Percentiles rank a stretch among this genome's conserved stretches.
Conservation (phyloP, 208 protist genomes). For the Phytomonas sp. region DNA sequence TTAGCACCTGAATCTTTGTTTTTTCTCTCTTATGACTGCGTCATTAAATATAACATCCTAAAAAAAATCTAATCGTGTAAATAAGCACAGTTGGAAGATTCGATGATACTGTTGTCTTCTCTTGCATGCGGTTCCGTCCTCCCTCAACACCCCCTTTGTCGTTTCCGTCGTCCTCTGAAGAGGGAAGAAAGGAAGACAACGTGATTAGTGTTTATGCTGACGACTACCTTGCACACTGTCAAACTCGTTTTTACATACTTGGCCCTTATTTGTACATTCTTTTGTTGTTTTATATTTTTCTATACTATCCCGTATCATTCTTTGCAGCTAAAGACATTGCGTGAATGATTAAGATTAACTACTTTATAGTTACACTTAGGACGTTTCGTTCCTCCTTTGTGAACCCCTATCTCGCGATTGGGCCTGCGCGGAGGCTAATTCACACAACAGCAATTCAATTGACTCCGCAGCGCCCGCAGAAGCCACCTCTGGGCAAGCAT, state of each 20-base stretch:
- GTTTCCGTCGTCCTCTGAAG: neutral
- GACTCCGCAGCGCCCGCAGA: constrained; percentile 5
- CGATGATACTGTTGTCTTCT: neutral
- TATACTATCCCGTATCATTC: neutral
- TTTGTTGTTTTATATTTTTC: neutral
- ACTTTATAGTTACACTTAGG: neutral
- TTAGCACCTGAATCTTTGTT: neutral
- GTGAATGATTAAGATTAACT: neutral
- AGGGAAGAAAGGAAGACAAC: neutral
- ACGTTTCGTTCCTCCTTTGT: neutral
- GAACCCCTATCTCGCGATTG: neutral
- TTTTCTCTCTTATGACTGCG: neutral
- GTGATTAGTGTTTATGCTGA: too few species aligned
- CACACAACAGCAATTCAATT: neutral
- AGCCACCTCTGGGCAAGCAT: constrained; percentile 1
- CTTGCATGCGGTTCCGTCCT: neutral
- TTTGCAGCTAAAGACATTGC: neutral
- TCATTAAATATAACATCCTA: neutral
- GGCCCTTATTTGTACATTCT: neutral
- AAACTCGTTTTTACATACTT: neutral
- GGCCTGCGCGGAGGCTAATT: neutral
- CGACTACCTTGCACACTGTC: neutral
- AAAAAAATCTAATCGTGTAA: neutral
- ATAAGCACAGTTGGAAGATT: neutral
- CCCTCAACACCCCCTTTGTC: neutral